Base-by-base conservation (phyloP, 2,329 filamentous ascomycete genomes). In the Monilinia vaccinii-corymbosi region DNA sequence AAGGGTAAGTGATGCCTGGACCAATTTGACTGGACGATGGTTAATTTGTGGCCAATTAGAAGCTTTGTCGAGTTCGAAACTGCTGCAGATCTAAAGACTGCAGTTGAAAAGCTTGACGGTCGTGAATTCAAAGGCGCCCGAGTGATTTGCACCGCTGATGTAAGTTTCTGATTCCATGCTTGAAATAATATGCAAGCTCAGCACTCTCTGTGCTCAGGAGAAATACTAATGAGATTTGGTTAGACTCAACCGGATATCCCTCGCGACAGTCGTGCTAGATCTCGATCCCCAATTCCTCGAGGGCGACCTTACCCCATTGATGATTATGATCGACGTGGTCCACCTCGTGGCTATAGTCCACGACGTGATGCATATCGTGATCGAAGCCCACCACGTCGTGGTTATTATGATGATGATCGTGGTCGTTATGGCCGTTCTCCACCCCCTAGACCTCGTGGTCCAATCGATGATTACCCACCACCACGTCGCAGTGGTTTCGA, bases 51-150 rank as follows among this genome's bases (percentile, higher is more conserved):
- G 51, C n/a, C n/a, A n/a, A 32, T 60, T 52, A 69, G 60, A 72
- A 97, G 93, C 71, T 97, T 97, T 74, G 93, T 99, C 72, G 94
- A 99, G 74, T 99, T 97, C 71, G 94, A 99, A 77, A 96, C 91
- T 64, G 88, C 88, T 61, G 86, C 85, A 67, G 94, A 99, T 71
- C 79, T 99, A 62, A 91, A 89, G 73, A 87, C 87, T 62, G 94
- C 94, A 58, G 90, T 97, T 60, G 91, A 97, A 74, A 97, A 97
- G 76, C 88, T 99, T 64, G 91, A 97, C 74, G 86, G 86, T 66
- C 87, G 86, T 72, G 91, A 96, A 71, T 97, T 97, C 76, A 97
- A 97, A 79, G 91, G 91, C 69, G 85, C 85, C 66, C 82, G 85
- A 66, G 93, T 99, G 67, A 86, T 83, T 67, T 99, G 94, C 76